Evolutionary conservation across 441 rosid genomes (phyloP).

Genomic region (Pelargonium citronellum): DNA sequence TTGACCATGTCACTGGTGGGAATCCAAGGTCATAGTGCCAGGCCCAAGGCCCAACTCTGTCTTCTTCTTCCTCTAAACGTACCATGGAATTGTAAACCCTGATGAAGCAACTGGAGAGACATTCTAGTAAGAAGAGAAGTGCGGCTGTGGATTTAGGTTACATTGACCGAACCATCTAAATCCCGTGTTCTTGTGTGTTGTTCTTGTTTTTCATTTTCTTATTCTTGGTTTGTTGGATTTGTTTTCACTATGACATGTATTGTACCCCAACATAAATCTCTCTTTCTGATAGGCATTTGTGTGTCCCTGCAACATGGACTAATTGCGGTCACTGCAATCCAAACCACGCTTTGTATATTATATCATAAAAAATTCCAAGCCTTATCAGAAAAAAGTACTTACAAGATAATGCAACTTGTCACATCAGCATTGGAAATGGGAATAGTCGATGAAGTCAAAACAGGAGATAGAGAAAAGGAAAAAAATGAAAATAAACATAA

Average conservation of each 20-base stretch:
- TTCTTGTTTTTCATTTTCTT: no score
- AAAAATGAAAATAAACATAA: not conserved
- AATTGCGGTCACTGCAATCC: not conserved
- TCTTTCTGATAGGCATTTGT: not conserved
- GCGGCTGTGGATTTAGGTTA: no score
- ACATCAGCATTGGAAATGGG: not conserved
- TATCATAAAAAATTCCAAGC: not conserved
- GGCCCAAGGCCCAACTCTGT: no score
- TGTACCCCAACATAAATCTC: not conserved
- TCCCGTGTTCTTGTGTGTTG: no score
- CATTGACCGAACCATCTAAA: no score
- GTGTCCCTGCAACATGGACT: conserved; percentile 2
- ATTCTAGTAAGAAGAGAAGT: no score
- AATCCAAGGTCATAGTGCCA: no score
- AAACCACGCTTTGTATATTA: conserved; percentile 2
- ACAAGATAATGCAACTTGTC: conserved; percentile 9
- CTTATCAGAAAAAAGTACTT: conserved; percentile 9
- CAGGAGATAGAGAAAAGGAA: not conserved
- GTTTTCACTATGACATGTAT: no score
- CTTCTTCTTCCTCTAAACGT: not conserved
- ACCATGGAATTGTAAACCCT: no score
- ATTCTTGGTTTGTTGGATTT: no score
- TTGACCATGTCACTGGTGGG: no score
- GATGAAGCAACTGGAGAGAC: no score
- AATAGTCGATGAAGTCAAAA: not conserved